These are phyloP conservation scores for Aspergillus awamori DNA, from an alignment of 2,329 filamentous ascomycete species.

Conservation along the genomic window DNA sequence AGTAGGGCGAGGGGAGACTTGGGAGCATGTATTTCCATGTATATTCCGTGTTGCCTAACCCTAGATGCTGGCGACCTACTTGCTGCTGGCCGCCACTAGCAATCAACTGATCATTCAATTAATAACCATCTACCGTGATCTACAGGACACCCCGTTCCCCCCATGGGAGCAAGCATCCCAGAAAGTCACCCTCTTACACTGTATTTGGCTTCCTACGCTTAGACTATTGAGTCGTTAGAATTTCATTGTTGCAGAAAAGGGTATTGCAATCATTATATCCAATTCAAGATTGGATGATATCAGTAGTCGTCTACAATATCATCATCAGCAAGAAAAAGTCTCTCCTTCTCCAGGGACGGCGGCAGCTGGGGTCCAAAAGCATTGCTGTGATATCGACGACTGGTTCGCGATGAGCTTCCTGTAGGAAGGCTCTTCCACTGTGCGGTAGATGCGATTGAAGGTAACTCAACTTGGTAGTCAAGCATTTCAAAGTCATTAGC, in stretches of 20 bases:
- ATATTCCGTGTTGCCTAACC: too few relatives aligned
- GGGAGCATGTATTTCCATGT: too few relatives aligned
- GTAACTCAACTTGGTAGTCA: not conserved
- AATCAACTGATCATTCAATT: too few relatives aligned
- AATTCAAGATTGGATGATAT: not conserved
- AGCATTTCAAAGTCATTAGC: not conserved
- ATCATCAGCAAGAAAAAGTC: constrained; percentile 76
- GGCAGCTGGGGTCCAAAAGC: constrained; percentile 26
- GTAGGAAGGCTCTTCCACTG: not conserved
- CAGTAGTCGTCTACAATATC: constrained; percentile 73
- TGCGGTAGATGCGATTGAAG: constrained; percentile 15
- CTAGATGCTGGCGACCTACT: too few relatives aligned
- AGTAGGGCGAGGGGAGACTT: too few relatives aligned
- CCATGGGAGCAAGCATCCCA: not conserved
- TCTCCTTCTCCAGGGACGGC: constrained; percentile 55
- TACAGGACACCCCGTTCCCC: not conserved
- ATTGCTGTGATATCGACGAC: constrained; percentile 24
- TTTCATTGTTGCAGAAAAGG: not conserved
- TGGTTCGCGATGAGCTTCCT: not conserved
- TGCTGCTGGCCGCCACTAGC: too few relatives aligned
- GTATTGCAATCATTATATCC: not conserved
- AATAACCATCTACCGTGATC: not conserved
- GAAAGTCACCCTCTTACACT: not conserved
- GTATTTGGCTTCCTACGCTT: not conserved
- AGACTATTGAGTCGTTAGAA: not conserved